phyloP scores from a whole-genome alignment of 1,284 basidiomycete genomes.

The Fomes fomentarius region DNA sequence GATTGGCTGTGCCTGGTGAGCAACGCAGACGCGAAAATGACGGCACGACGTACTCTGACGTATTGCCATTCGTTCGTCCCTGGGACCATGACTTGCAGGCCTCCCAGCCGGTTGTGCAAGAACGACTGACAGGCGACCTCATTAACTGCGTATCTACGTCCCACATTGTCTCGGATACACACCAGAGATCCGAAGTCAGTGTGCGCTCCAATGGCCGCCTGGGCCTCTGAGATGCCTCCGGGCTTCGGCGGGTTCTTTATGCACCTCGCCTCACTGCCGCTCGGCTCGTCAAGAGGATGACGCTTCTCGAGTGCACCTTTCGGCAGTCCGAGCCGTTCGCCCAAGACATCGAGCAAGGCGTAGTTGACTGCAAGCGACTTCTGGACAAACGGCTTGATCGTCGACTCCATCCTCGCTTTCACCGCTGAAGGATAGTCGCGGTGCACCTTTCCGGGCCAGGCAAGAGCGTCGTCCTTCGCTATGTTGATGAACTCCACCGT shows the following conservation, averaged over 20 bases:
- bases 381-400: slow-evolving; percentile 36
- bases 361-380: slow-evolving; percentile 39
- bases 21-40: neutral
- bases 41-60: slow-evolving; percentile 47
- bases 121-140: slow-evolving; percentile 48
- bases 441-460: slow-evolving; percentile 34
- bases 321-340: slow-evolving; percentile 23
- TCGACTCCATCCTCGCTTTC: slow-evolving; percentile 35
- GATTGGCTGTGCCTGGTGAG: slow-evolving; percentile 28
- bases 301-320: slow-evolving; percentile 31
- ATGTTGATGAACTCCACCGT: slow-evolving; percentile 39
- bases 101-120: slow-evolving; percentile 72
- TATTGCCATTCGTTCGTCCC: slow-evolving; percentile 71
- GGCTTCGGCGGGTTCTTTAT: slow-evolving; percentile 36
- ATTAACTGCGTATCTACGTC: neutral
- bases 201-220: slow-evolving; percentile 37
- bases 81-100: slow-evolving; percentile 70
- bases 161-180: neutral
- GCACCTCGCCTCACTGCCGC: slow-evolving; percentile 43
- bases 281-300: slow-evolving; percentile 36
- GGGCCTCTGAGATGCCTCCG: slow-evolving; percentile 26
- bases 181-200: slow-evolving; percentile 40
- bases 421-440: slow-evolving; percentile 39
- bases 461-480: slow-evolving; percentile 36
- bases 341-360: slow-evolving; percentile 36